Evolutionary conservation across 352 stramenopile genomes (phyloP), one percentile per base, ranked within the genome.

Genomic region (Globisporangium splendens): DNA sequence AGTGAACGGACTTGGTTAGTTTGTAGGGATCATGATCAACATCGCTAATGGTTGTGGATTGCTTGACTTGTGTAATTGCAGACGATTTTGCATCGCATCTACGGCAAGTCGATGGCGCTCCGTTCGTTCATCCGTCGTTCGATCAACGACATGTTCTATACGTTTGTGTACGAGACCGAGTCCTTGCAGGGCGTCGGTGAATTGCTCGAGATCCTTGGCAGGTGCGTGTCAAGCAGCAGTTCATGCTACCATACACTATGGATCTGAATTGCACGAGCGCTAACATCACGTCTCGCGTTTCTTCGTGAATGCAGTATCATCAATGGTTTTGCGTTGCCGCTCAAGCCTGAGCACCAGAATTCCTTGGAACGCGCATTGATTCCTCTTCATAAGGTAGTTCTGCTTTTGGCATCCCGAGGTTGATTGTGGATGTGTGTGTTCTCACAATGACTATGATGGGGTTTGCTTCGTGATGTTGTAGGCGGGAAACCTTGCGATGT

Each of bases 11-110:
- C 38, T 43, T 17, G 38, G 10, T 17, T 43, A 2, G 3, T 43
- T 43, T 8, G 24, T 31, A 5, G 5, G 24, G 24, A 31, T 31
- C 24, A 31, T 31, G 24, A 31, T 31, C 62, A 10, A 52, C n/a
- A 22, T 21, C 10, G 22, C 46, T 50, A 13, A 17, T 31, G 46
- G 2, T 3, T 50, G 22, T 50, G 18, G 2, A 31, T 31, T 31
- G 24, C 2, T 5, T 22, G 22, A 33, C 8, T n/a, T n/a, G n/a
- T n/a, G n/a, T n/a, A 44, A 31, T 2, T 31, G 35, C 43, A 83
- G 79, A 99, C 97, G 1, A 99, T 99, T 67, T 77, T 99, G 44
- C 97, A 99, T 67, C 91, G 97, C 43, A 98, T 99, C 46, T 99
- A 99, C 70, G 96, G 96, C 68, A 91, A 99, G 74, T 98, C 98